These are phyloP conservation scores for Anthoceros angustus DNA, from an alignment of 225 moss, liverwort and hornwort genomes.

Conservation along the genomic window DNA sequence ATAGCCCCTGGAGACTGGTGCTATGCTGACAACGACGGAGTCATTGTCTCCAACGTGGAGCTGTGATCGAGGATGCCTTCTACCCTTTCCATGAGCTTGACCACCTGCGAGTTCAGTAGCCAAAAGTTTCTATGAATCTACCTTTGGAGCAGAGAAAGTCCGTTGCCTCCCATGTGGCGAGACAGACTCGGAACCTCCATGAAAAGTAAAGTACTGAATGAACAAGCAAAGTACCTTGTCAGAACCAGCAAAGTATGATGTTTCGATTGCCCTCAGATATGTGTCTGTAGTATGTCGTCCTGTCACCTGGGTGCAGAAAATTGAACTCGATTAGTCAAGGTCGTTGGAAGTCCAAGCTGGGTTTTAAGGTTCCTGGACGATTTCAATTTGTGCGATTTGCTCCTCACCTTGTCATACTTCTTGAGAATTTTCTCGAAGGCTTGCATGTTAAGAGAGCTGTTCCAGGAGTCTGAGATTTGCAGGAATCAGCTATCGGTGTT, in stretches of 20 bases:
- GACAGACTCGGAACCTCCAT: too few species aligned
- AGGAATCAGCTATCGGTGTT: too few species aligned
- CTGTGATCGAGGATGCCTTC: slow-evolving; percentile 33
- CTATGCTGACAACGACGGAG: slow-evolving; percentile 70
- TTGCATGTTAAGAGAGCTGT: slow-evolving; percentile 66
- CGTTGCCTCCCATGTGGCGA: too few species aligned
- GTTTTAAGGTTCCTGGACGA: slow-evolving; percentile 28
- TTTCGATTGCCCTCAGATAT: slow-evolving; percentile 24
- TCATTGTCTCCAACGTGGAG: slow-evolving; percentile 43
- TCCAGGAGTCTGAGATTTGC: slow-evolving; percentile 21
- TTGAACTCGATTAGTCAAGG: neutral
- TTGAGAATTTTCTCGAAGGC: slow-evolving; percentile 82
- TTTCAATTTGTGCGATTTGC: slow-evolving; percentile 16
- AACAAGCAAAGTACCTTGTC: slow-evolving; percentile 25
- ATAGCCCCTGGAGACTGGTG: slow-evolving; percentile 46
- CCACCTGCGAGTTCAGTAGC: slow-evolving; percentile 14
- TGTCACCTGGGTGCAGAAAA: slow-evolving; percentile 15
- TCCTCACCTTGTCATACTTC: slow-evolving; percentile 69
- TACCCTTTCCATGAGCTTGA: slow-evolving; percentile 33
- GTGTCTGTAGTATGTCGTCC: slow-evolving; percentile 14
- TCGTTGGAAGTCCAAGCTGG: neutral
- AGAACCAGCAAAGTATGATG: slow-evolving; percentile 30
- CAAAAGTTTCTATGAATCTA: too few species aligned
- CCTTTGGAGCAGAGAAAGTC: too few species aligned
- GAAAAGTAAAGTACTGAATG: too few species aligned